A percentile compares a stretch with the other conserved stretches of the same genome.
phyloP scores from a whole-genome alignment of 2,329 filamentous ascomycete genomes.

The Tothia fuscella region DNA sequence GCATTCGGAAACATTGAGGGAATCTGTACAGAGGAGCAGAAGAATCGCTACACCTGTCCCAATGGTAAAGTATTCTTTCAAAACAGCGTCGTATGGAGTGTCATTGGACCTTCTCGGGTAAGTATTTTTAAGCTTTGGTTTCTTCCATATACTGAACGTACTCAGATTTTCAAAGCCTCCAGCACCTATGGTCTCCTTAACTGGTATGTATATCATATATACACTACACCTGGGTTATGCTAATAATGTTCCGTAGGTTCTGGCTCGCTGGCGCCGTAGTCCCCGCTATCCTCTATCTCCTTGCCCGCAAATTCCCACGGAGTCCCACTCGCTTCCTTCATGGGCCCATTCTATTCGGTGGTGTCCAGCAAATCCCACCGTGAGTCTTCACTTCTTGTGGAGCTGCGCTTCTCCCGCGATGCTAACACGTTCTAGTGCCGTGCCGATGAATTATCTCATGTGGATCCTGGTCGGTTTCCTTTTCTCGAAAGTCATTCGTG shows the following conservation, averaged over 20 bases:
- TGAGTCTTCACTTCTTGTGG: too few relatives aligned
- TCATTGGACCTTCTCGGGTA: conserved; percentile 52
- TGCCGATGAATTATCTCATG: conserved; percentile 14
- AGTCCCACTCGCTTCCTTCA: conserved; percentile 53
- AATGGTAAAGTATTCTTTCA: conserved; percentile 49
- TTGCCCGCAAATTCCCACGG: conserved; percentile 50
- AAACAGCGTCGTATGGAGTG: conserved; percentile 57
- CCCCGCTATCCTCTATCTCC: conserved; percentile 47
- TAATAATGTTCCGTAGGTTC: too few relatives aligned
- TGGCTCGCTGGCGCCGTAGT: conserved; percentile 54
- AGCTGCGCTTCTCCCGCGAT: too few relatives aligned
- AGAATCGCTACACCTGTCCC: conserved; percentile 49
- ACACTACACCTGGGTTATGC: too few relatives aligned
- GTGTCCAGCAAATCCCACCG: conserved; percentile 41
- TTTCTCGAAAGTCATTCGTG: conserved; percentile 17
- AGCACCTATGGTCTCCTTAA: conserved; percentile 4
- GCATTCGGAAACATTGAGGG: conserved; percentile 44
- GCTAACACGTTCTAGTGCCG: too few relatives aligned
- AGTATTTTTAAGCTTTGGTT: conserved; percentile 29
- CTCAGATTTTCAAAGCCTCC: not conserved
- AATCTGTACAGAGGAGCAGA: conserved; percentile 49
- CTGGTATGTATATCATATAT: too few relatives aligned
- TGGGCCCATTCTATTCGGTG: conserved; percentile 57
- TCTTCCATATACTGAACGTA: not conserved
- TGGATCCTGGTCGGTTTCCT: conserved; percentile 19